Evolutionary conservation across 23 red algal species (phyloP).

Genomic region (Gracilaria caudata): DNA sequence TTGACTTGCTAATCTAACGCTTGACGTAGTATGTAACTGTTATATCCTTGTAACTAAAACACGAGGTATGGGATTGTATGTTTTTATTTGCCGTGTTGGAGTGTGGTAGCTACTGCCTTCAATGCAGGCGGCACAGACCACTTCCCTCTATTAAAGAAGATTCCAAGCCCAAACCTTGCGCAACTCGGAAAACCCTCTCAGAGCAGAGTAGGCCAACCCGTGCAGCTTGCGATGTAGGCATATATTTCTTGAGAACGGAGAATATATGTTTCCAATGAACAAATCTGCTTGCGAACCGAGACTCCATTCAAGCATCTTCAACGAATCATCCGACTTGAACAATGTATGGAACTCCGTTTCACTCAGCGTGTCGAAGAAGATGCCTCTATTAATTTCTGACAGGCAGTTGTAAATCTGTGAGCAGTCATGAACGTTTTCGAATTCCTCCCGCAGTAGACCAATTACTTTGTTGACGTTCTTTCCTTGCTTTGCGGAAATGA

Average conservation of each 20-base stretch:
- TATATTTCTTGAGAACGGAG: slow-evolving; percentile 70
- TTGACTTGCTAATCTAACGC: neutral
- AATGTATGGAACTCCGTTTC: slow-evolving; percentile 11
- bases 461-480: slow-evolving; percentile 55
- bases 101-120: neutral
- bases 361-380: neutral
- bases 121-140: no score
- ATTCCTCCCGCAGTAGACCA: slow-evolving; percentile 44
- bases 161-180: slow-evolving; percentile 59
- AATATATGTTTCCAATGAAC: slow-evolving; percentile 75
- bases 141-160: neutral
- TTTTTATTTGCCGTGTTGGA: neutral
- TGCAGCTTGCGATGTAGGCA: slow-evolving; percentile 63
- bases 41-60: slow-evolving; percentile 16
- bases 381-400: neutral
- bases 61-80: neutral
- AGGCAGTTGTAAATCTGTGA: slow-evolving; percentile 32
- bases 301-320: slow-evolving; percentile 30
- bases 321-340: slow-evolving; percentile 20
- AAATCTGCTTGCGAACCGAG: slow-evolving; percentile 49
- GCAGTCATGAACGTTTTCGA: slow-evolving; percentile 52
- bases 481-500: slow-evolving; percentile 25
- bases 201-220: slow-evolving; percentile 44
- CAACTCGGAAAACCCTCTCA: slow-evolving; percentile 68
- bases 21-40: neutral